These are phyloP conservation scores for Beauveria australis DNA, from an alignment of 2,329 filamentous ascomycete species.

Conservation along the genomic window DNA sequence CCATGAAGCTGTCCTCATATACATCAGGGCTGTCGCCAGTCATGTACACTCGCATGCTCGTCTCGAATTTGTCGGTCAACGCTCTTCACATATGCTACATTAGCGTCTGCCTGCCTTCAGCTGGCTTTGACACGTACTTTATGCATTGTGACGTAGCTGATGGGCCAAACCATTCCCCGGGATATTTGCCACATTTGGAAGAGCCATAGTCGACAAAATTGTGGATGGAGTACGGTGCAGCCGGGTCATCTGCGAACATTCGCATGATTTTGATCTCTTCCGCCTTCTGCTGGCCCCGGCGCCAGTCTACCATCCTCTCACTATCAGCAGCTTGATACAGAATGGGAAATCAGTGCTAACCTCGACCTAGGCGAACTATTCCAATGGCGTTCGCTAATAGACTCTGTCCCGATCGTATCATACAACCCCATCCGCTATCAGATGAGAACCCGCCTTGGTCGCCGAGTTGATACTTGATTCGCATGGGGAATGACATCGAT, in stretches of 20 bases:
- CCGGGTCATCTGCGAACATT: conserved; percentile 78
- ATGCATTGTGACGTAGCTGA: conserved; percentile 92
- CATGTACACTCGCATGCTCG: conserved; percentile 71
- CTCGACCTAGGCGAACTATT: conserved; percentile 67
- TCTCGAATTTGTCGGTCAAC: conserved; percentile 58
- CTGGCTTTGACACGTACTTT: conserved; percentile 50
- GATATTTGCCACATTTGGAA: conserved; percentile 81
- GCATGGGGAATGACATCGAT: conserved; percentile 73
- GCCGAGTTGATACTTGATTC: conserved; percentile 69
- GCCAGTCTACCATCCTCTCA: conserved; percentile 60
- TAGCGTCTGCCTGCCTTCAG: not conserved
- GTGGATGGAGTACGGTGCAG: conserved; percentile 88
- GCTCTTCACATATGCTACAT: conserved; percentile 44
- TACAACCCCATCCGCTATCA: conserved; percentile 96
- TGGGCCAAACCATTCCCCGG: conserved; percentile 98
- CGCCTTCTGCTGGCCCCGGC: conserved; percentile 46
- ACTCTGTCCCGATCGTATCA: conserved; percentile 95
- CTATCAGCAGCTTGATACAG: not conserved
- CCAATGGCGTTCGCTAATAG: conserved; percentile 79
- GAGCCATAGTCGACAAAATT: conserved; percentile 88
- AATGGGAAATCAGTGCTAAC: conserved; percentile 36
- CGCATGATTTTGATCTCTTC: conserved; percentile 67
- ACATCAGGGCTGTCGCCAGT: conserved; percentile 87
- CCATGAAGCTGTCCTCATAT: conserved; percentile 81
- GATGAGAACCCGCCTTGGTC: conserved; percentile 80